These are phyloP conservation scores for Tulasnella sp. DNA, from an alignment of 768 basidiomycete genomes.

Conservation along the genomic window DNA sequence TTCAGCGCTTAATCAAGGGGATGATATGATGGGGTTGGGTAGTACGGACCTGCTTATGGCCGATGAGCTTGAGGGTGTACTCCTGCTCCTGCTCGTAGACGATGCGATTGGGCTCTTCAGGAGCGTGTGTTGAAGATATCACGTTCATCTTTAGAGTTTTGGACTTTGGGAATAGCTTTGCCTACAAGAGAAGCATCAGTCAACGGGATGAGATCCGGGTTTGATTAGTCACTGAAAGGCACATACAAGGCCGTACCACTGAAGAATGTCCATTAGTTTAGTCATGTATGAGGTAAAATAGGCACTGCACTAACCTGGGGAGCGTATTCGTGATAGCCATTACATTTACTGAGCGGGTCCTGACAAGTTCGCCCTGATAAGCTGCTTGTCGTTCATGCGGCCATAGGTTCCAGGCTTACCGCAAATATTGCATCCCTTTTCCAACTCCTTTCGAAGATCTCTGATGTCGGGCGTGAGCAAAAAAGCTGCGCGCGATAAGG, in stretches of 20 bases:
- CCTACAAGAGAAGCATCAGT: conserved; percentile 45
- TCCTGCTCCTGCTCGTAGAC: conserved; percentile 63
- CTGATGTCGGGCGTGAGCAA: conserved; percentile 37
- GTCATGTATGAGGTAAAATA: not conserved
- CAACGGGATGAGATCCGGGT: conserved; percentile 18
- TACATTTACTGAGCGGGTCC: conserved; percentile 57
- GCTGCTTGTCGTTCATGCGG: not conserved
- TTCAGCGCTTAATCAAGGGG: not conserved
- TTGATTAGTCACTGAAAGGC: not conserved
- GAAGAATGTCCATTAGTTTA: not conserved
- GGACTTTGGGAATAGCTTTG: conserved; percentile 58
- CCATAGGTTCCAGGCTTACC: not conserved
- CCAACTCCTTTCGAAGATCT: conserved; percentile 40
- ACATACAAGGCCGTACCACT: conserved; percentile 11
- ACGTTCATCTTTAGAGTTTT: conserved; percentile 57
- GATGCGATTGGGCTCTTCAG: conserved; percentile 53
- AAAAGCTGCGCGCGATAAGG: conserved; percentile 35
- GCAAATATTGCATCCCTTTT: conserved; percentile 38
- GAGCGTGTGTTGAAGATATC: conserved; percentile 60
- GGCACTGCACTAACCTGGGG: conserved; percentile 52
- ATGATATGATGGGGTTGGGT: not conserved
- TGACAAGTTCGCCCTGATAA: conserved; percentile 37
- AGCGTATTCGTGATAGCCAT: conserved; percentile 56
- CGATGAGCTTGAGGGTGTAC: conserved; percentile 59
- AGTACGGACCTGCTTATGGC: conserved; percentile 54